Evolutionary conservation across 306 rosid species (phyloP).

Genomic region (Myrica gale): DNA sequence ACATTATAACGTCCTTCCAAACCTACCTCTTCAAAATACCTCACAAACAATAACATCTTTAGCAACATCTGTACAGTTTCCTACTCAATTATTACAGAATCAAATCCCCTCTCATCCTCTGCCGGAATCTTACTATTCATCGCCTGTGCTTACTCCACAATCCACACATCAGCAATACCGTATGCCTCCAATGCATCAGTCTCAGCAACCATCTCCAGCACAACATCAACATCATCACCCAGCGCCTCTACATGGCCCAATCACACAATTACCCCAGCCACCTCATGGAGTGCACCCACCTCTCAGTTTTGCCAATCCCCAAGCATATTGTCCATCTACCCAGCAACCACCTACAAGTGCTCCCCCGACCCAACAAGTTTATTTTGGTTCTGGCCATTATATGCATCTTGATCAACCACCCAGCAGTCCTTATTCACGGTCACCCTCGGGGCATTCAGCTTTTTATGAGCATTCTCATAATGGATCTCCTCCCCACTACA

Average conservation of each 20-base stretch:
- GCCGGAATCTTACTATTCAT: conserved; percentile 21
- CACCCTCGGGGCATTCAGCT: conserved; percentile 13
- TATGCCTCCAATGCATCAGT: conserved; percentile 21
- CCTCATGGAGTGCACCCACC: conserved; percentile 5
- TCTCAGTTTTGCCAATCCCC: conserved; percentile 19
- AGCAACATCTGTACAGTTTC: conserved; percentile 14
- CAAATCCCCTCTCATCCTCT: conserved; percentile 18
- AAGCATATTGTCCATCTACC: conserved; percentile 18
- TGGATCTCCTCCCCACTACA: conserved; percentile 23
- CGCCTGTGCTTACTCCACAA: conserved; percentile 22
- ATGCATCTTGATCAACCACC: conserved; percentile 17
- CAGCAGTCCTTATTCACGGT: conserved; percentile 18
- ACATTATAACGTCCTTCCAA: conserved; percentile 19
- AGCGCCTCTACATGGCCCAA: conserved; percentile 17
- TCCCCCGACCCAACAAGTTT: conserved; percentile 21
- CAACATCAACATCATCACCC: conserved; percentile 13
- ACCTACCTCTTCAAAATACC: conserved; percentile 16
- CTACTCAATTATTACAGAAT: conserved; percentile 14
- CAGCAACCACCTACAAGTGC: conserved; percentile 12
- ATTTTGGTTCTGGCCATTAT: conserved; percentile 21
- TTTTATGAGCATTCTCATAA: conserved; percentile 17
- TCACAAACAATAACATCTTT: conserved; percentile 12
- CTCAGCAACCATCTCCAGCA: conserved; percentile 8
- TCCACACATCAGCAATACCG: conserved; percentile 26
- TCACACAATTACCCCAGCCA: conserved; percentile 23